These are phyloP conservation scores for Moniliella sp. DNA, from an alignment of 1,284 basidiomycete species.

Conservation along the genomic window DNA sequence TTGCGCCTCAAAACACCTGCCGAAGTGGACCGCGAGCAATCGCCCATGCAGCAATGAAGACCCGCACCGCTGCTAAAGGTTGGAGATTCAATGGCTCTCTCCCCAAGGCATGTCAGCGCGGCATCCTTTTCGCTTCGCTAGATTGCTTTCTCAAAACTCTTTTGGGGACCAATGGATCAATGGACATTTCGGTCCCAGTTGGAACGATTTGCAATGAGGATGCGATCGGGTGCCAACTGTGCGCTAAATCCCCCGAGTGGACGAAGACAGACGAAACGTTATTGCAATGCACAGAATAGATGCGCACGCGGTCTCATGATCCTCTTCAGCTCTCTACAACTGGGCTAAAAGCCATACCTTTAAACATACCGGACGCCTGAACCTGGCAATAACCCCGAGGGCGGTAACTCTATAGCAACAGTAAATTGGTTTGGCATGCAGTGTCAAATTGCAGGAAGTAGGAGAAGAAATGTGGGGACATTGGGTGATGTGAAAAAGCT, in stretches of 20 bases:
- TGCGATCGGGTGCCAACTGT: too few relatives aligned
- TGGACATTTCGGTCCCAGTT: too few relatives aligned
- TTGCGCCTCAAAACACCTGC: constrained; percentile 23
- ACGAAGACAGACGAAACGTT: too few relatives aligned
- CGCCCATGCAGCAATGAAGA: neutral
- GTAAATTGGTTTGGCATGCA: neutral
- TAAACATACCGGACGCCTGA: neutral
- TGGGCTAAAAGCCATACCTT: neutral
- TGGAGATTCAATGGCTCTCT: too few relatives aligned
- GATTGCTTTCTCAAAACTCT: neutral
- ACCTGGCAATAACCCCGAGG: neutral
- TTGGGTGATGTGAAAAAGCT: neutral
- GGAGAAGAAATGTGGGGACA: neutral
- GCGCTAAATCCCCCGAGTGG: too few relatives aligned
- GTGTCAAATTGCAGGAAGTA: neutral
- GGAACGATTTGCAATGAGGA: too few relatives aligned
- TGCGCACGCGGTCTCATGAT: neutral
- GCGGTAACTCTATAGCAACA: neutral
- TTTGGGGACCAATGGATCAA: too few relatives aligned
- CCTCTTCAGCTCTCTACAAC: neutral
- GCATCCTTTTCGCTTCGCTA: neutral
- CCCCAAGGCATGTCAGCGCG: neutral
- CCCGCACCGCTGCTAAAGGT: neutral
- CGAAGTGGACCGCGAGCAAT: constrained; percentile 8
- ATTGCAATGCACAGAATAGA: neutral